A percentile compares a stretch with the other conserved stretches of the same genome.
Conservation (phyloP, 2,329 filamentous ascomycete species). For the Neofusicoccum ribis region DNA sequence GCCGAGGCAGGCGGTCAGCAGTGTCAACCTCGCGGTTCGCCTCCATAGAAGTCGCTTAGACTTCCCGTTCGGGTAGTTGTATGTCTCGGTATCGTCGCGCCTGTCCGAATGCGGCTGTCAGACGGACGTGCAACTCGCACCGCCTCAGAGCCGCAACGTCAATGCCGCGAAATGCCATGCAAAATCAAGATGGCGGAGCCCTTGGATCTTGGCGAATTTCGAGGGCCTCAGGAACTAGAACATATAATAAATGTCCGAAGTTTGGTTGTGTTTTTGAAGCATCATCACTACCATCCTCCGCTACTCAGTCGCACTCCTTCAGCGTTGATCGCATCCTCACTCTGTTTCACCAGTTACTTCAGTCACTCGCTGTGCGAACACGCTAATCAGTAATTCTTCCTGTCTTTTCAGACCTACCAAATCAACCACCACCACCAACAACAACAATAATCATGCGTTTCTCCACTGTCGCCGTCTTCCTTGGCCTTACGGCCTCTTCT, state of each 20-base stretch:
- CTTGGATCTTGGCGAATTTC: not conserved
- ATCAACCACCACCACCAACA: not conserved
- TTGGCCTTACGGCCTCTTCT: conserved; percentile 30
- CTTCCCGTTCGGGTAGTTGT: not conserved
- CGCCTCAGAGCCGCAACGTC: conserved; percentile 14
- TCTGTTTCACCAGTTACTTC: not conserved
- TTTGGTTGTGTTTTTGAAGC: not conserved
- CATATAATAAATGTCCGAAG: not conserved
- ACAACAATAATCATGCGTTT: conserved; percentile 8
- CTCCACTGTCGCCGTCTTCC: conserved; percentile 28
- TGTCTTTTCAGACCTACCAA: not conserved
- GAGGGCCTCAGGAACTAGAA: not conserved
- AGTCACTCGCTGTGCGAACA: conserved; percentile 9
- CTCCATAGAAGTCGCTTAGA: not conserved
- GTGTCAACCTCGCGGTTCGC: not conserved
- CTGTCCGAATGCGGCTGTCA: not conserved
- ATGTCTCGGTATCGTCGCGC: conserved; percentile 4
- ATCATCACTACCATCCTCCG: not conserved
- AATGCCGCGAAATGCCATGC: conserved; percentile 10
- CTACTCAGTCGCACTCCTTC: not conserved
- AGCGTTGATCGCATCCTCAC: conserved; percentile 9
- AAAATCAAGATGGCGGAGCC: not conserved
- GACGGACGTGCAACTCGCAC: conserved; percentile 11
- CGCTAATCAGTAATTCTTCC: conserved; percentile 3
- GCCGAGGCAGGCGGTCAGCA: not conserved